Base-by-base conservation (phyloP, 305 asterid species). In the Ilex paraguariensis region DNA sequence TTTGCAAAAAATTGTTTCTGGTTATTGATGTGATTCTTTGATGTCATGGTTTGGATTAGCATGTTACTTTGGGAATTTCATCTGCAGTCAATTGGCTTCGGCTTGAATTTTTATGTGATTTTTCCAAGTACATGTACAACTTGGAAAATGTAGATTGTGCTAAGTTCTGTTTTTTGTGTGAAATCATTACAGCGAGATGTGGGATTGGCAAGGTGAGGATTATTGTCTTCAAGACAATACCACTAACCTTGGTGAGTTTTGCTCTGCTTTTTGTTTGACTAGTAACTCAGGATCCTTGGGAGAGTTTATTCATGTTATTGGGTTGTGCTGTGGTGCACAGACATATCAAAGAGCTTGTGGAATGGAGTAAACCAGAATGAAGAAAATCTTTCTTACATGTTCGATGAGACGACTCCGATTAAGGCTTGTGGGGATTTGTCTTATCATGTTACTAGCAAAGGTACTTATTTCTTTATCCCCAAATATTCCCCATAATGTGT, bases 401-500 rank as follows among this genome's bases (percentile, higher is more conserved):
- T 76, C 56, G 70, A 67, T 50, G 86, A 65, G 62, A 57, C 75
- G 46, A 88, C 95, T 51, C 96, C 93, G 0, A 71, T 74, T 17
- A 84, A 88, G 78, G 90, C 80, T 36, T 82, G 82, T 66, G 79
- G 83, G 28, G 88, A 84, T 59, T 68, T 81, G 31, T 70, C 90
- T 57, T 65, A 69, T 74, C 71, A 71, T 52, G 77, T 65, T 16
- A 63, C 69, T 48, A 57, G 61, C 32, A 67, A 54, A 50, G 91
- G 96, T 88, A 83, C 11, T n/a, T 49, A 52, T 62, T 6, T 17
- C 46, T 45, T 52, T 3, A 21, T 28, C 40, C 66, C 17, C 31
- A 17, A 45, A 17, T 45, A 51, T 33, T 17, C n/a, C 6, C 42
- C 42, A 36, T 0, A 36, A 21, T 21, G 28, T 21, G 28, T 21